A percentile compares a stretch with the other conserved stretches of the same genome.
phyloP scores from a whole-genome alignment of 2,329 filamentous ascomycete genomes.

The Xylaria arbuscula region DNA sequence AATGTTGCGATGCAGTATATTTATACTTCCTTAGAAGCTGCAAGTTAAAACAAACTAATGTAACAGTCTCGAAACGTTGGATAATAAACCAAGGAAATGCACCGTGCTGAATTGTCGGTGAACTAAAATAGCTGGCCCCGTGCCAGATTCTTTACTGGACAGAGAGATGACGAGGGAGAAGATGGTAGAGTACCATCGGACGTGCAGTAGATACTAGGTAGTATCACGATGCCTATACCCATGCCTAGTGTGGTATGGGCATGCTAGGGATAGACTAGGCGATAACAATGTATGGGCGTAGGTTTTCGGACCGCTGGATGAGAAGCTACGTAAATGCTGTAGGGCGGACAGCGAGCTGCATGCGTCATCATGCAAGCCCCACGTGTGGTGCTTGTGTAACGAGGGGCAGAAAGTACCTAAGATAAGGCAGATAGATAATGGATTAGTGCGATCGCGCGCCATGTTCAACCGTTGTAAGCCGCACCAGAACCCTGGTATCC shows the following conservation, averaged over 20 bases:
- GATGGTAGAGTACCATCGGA: background rate
- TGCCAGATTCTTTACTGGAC: background rate
- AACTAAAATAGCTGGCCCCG: conserved; percentile 15
- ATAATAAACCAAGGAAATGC: background rate
- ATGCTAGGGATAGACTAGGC: background rate
- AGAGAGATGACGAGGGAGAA: conserved; percentile 26
- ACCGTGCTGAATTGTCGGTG: conserved; percentile 20
- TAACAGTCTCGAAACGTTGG: background rate
- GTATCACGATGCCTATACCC: conserved; percentile 2
- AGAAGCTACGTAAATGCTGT: conserved; percentile 3
- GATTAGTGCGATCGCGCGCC: too few relatives aligned
- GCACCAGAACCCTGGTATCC: conserved; percentile 6
- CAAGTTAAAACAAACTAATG: background rate
- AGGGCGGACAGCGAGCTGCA: conserved; percentile 26
- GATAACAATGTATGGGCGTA: background rate
- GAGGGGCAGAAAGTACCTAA: background rate
- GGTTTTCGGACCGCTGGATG: conserved; percentile 28
- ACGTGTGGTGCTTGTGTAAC: conserved; percentile 27
- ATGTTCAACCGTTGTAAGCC: conserved; percentile 11
- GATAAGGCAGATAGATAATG: too few relatives aligned
- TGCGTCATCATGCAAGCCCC: conserved; percentile 39
- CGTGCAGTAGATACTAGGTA: conserved; percentile 1
- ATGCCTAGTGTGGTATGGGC: background rate
- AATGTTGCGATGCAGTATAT: conserved; percentile 1
- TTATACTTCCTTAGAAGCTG: background rate